These are phyloP conservation scores for Prunus salicina DNA, from an alignment of 306 rosid species.

Conservation along the genomic window DNA sequence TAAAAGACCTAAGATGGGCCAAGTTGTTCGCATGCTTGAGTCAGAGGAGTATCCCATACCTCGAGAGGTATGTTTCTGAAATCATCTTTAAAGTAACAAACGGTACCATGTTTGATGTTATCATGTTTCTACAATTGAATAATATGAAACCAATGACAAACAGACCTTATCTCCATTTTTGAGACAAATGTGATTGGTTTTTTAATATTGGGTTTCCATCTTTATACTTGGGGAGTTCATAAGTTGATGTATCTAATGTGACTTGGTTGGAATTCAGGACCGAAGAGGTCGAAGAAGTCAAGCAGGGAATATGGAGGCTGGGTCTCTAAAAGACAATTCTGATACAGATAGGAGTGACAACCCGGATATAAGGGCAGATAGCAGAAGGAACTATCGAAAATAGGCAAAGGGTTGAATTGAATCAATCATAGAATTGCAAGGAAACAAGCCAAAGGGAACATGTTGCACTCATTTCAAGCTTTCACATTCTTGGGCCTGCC, in stretches of 20 bases:
- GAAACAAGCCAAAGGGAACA: constrained; percentile 21
- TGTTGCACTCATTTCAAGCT: constrained; percentile 42
- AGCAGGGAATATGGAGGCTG: constrained; percentile 38
- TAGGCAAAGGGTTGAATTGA: constrained; percentile 25
- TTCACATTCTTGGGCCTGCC: constrained; percentile 36
- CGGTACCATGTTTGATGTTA: not conserved
- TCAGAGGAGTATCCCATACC: constrained; percentile 88
- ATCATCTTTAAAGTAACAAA: constrained; percentile 9
- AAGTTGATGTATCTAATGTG: constrained; percentile 18
- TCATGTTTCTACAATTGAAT: not conserved
- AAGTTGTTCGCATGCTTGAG: constrained; percentile 94
- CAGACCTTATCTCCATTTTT: not conserved
- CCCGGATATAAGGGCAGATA: constrained; percentile 40
- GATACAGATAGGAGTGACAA: constrained; percentile 52
- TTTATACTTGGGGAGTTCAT: constrained; percentile 1
- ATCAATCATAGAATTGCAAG: constrained; percentile 19
- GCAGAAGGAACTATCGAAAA: constrained; percentile 40
- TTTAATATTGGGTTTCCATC: not conserved
- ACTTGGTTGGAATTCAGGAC: constrained; percentile 43
- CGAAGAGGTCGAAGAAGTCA: constrained; percentile 60
- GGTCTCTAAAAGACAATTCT: constrained; percentile 38
- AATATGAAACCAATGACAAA: not conserved
- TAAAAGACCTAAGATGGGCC: constrained; percentile 90
- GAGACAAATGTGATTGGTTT: not conserved
- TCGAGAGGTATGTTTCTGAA: constrained; percentile 64